Percentiles rank a stretch among this genome's conserved stretches.
Conservation (phyloP, 768 basidiomycete genomes). For the Macrocybe gigantea region DNA sequence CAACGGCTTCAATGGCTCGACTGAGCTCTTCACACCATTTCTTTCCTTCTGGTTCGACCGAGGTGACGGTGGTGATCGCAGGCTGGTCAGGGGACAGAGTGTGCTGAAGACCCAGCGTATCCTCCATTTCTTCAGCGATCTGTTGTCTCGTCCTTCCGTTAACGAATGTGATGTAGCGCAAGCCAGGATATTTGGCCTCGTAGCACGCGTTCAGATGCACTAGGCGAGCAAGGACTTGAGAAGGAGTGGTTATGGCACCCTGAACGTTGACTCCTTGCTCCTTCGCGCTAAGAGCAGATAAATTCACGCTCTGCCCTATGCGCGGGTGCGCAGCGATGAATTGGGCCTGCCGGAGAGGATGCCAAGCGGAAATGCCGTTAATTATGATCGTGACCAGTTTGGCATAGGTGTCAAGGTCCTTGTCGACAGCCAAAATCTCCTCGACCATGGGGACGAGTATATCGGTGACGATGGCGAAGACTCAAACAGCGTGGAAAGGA, state of each 20-base stretch:
- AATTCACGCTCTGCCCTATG: conserved; percentile 76
- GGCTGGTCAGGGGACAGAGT: conserved; percentile 42
- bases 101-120: conserved; percentile 46
- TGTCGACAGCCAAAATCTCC: too few species aligned
- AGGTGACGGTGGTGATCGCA: conserved; percentile 25
- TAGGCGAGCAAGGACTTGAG: conserved; percentile 69
- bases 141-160: conserved; percentile 70
- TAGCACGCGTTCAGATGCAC: conserved; percentile 74
- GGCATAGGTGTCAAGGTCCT: too few species aligned
- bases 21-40: conserved; percentile 65
- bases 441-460: conserved; percentile 25
- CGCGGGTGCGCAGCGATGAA: conserved; percentile 86
- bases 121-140: conserved; percentile 80
- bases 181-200: conserved; percentile 62
- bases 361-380: conserved; percentile 46
- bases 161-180: conserved; percentile 91
- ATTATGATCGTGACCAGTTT: conserved; percentile 43
- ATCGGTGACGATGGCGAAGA: conserved; percentile 44
- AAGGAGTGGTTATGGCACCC: conserved; percentile 49
- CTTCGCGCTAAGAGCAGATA: conserved; percentile 69
- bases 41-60: conserved; percentile 30
- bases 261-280: conserved; percentile 60
- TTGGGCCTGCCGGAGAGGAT: conserved; percentile 38
- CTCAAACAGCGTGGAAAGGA: conserved; percentile 33
- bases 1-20: conserved; percentile 71